Conservation (phyloP, 2,329 filamentous ascomycete genomes). For the Xylariaceae sp. region DNA sequence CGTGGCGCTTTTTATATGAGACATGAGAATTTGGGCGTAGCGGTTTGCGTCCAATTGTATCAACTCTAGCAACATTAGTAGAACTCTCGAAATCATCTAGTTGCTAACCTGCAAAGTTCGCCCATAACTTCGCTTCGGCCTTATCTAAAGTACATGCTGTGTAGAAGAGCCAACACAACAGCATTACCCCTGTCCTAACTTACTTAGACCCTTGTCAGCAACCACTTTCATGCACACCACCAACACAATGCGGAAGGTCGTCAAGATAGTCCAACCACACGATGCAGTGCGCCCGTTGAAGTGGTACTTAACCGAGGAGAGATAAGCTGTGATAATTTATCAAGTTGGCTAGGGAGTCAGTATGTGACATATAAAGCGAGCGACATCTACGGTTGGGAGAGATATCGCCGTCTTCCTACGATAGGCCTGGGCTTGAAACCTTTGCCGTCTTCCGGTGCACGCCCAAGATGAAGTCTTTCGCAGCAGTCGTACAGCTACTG, state of each 20-base stretch:
- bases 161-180: slow-evolving; percentile 14
- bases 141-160: slow-evolving; percentile 18
- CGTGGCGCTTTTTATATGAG: no score
- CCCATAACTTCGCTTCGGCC: neutral
- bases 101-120: no score
- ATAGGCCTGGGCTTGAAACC: slow-evolving; percentile 5
- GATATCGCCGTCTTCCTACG: neutral
- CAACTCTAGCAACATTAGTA: no score
- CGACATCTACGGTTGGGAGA: neutral
- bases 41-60: no score
- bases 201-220: neutral
- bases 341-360: neutral
- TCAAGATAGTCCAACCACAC: slow-evolving; percentile 15
- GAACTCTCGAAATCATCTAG: no score
- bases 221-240: slow-evolving; percentile 1
- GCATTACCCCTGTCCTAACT: neutral
- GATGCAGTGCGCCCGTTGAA: slow-evolving; percentile 5
- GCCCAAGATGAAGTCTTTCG: slow-evolving; percentile 34
- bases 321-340: slow-evolving; percentile 16
- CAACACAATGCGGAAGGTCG: slow-evolving; percentile 20
- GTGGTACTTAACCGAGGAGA: neutral
- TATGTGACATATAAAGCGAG: slow-evolving; percentile 9
- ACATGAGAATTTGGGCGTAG: no score
- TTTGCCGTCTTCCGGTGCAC: neutral
- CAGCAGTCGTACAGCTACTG: slow-evolving; percentile 29